Percentiles rank a stretch among this genome's conserved stretches.
phyloP scores from a whole-genome alignment of 106 monocot genomes.

The Chionographis japonica region DNA sequence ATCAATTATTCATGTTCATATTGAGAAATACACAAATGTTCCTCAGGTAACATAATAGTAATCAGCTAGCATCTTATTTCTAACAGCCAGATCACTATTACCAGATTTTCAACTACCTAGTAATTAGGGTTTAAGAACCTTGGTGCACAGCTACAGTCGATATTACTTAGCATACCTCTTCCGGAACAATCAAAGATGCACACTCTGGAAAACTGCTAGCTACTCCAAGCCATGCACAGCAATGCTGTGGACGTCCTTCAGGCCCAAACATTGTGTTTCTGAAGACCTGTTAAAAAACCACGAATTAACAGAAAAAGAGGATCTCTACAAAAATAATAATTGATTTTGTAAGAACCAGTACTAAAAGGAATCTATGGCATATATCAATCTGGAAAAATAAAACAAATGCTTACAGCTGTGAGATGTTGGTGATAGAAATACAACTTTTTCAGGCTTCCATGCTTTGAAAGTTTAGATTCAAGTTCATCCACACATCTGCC shows the following conservation, averaged over 20 bases:
- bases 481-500: slow-evolving; percentile 98
- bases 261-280: slow-evolving; percentile 99
- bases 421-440: slow-evolving; percentile 95
- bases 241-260: slow-evolving; percentile 94
- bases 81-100: too few relatives aligned
- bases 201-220: slow-evolving; percentile 93
- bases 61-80: too few relatives aligned
- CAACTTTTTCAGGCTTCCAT: slow-evolving; percentile 94
- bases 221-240: slow-evolving; percentile 97
- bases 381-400: not conserved
- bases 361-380: not conserved
- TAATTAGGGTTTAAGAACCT: too few relatives aligned
- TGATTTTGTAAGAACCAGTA: not conserved
- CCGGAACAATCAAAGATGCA: slow-evolving; percentile 71
- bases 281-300: slow-evolving; percentile 64
- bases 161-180: slow-evolving; percentile 53
- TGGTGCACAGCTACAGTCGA: too few relatives aligned
- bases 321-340: not conserved
- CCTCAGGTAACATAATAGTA: too few relatives aligned
- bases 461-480: slow-evolving; percentile 64
- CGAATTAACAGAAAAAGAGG: not conserved
- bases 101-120: too few relatives aligned
- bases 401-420: slow-evolving; percentile 62
- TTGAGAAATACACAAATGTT: too few relatives aligned
- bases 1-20: too few relatives aligned